These are phyloP conservation scores for peach (Prunus persica) DNA, from an alignment of 306 rosid genomes.

Conservation along the genomic window DNA sequence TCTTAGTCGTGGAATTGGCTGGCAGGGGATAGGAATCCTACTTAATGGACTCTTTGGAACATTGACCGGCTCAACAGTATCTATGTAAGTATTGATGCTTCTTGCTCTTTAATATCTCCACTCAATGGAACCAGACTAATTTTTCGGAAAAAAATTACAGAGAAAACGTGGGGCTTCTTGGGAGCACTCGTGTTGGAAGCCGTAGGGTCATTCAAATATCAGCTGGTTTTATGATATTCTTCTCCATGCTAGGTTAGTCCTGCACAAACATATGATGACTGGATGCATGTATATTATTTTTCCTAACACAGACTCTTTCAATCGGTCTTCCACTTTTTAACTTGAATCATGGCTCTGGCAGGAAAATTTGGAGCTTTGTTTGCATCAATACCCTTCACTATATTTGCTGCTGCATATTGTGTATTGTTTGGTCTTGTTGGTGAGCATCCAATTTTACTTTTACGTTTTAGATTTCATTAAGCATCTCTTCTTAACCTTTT, in stretches of 20 bases:
- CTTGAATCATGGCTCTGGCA: conserved; percentile 31
- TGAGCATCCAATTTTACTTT: conserved; percentile 30
- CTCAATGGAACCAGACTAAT: conserved; percentile 16
- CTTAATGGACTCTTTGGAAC: conserved; percentile 94
- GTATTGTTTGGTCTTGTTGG: conserved; percentile 97
- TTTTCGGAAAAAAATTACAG: conserved; percentile 34
- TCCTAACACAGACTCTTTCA: neutral
- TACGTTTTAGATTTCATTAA: neutral
- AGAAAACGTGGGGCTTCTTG: conserved; percentile 95
- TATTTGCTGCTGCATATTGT: conserved; percentile 90
- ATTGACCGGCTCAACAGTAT: conserved; percentile 76
- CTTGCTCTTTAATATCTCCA: conserved; percentile 3
- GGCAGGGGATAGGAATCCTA: conserved; percentile 98
- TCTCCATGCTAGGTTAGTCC: conserved; percentile 80
- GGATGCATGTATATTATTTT: neutral
- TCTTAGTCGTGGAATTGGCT: conserved; percentile 96
- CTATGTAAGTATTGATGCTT: conserved; percentile 55
- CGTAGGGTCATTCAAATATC: conserved; percentile 97
- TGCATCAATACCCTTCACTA: conserved; percentile 92
- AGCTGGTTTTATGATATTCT: conserved; percentile 97
- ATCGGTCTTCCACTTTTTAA: neutral
- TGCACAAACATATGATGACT: neutral
- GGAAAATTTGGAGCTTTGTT: conserved; percentile 97
- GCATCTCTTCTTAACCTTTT: neutral
- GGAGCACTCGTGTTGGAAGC: conserved; percentile 98